Evolutionary conservation across 306 rosid genomes (phyloP).

Genomic region (Clitoria ternatea): DNA sequence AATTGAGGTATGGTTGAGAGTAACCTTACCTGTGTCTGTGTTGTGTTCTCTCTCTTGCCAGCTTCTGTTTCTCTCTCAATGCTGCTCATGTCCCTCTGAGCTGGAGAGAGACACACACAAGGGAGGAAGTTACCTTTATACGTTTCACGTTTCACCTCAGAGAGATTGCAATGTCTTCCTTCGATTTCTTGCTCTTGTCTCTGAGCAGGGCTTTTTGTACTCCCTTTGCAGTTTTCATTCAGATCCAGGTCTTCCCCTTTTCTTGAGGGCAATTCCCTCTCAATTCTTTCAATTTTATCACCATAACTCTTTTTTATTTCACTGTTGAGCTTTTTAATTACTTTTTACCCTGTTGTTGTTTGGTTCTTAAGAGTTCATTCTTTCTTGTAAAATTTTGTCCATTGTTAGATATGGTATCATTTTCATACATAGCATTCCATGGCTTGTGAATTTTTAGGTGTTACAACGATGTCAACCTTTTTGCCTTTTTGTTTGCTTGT

Average conservation of each 20-base stretch:
- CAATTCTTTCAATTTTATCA: background rate
- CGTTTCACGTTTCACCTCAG: too few relatives aligned
- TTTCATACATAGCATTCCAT: background rate
- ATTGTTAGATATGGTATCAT: background rate
- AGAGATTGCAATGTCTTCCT: slow-evolving; percentile 46
- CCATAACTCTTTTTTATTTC: background rate
- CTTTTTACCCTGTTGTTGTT: background rate
- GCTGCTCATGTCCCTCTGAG: slow-evolving; percentile 5
- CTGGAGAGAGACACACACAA: slow-evolving; percentile 13
- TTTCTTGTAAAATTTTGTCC: background rate
- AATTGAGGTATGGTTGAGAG: background rate
- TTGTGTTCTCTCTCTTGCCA: background rate
- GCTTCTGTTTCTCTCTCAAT: slow-evolving; percentile 22
- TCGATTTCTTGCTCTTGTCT: slow-evolving; percentile 65
- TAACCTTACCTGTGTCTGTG: background rate
- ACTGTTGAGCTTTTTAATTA: background rate
- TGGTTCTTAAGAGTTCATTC: background rate
- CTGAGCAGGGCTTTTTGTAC: slow-evolving; percentile 48
- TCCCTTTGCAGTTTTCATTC: slow-evolving; percentile 68
- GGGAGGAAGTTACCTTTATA: background rate
- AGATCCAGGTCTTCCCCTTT: slow-evolving; percentile 72
- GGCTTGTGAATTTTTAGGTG: background rate
- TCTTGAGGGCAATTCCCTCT: background rate
- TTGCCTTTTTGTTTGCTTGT: background rate
- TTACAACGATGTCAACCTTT: background rate